A percentile compares a stretch with the other conserved stretches of the same genome.
phyloP scores from a whole-genome alignment of 441 rosid species.

The Theobroma grandiflorum region DNA sequence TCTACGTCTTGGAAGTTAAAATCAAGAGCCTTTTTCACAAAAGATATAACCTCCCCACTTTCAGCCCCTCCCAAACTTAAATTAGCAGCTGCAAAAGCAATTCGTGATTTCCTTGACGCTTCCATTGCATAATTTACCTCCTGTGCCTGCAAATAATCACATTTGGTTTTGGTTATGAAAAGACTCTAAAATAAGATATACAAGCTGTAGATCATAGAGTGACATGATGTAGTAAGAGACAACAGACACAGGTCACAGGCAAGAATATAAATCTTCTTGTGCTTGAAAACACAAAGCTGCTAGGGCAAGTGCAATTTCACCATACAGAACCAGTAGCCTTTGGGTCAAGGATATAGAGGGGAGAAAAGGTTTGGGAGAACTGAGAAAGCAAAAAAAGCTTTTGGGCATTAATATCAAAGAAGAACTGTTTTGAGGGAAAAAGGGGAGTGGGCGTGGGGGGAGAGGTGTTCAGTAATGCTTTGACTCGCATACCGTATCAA shows the following conservation, averaged over 20 bases:
- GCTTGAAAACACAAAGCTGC: conserved; percentile 1
- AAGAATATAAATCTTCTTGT: not conserved
- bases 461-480: not conserved
- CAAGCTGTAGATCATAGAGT: not conserved
- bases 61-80: conserved; percentile 58
- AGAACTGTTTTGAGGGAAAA: not conserved
- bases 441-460: not conserved
- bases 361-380: not conserved
- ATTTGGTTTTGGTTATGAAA: conserved; percentile 21
- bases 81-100: conserved; percentile 69
- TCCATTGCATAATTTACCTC: conserved; percentile 89
- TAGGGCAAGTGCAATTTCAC: not conserved
- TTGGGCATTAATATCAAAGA: not conserved
- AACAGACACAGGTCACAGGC: not conserved
- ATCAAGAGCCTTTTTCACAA: conserved; percentile 89
- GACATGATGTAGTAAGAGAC: conserved; percentile 2
- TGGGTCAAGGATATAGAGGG: not conserved
- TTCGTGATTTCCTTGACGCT: conserved; percentile 85
- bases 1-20: conserved; percentile 92
- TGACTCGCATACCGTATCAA: not conserved
- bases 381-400: not conserved
- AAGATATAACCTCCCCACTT: conserved; percentile 60
- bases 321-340: not conserved
- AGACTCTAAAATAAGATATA: not conserved
- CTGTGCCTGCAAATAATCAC: conserved; percentile 68